Percentiles rank a stretch among this genome's conserved stretches.
Evolutionary conservation across 306 rosid genomes (phyloP).

Genomic region (Chamaecrista fasciculata): DNA sequence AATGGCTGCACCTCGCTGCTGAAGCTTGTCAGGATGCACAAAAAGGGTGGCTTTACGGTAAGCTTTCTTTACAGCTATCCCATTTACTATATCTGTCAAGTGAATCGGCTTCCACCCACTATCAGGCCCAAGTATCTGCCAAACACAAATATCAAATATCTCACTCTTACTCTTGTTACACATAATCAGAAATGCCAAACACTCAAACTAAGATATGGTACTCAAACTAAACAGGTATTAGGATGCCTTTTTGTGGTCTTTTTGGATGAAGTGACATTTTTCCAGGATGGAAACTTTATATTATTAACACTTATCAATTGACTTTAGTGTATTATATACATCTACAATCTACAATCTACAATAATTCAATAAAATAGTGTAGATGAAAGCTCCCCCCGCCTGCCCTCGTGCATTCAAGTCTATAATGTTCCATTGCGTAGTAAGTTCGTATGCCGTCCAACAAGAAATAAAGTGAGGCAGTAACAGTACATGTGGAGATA

Average conservation of each 20-base stretch:
- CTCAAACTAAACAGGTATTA: background rate
- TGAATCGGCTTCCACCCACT: constrained; percentile 94
- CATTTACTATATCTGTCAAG: constrained; percentile 59
- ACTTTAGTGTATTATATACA: too few relatives aligned
- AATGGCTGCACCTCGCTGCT: constrained; percentile 92
- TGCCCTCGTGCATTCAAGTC: background rate
- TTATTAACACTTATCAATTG: constrained; percentile 14
- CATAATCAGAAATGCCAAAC: background rate
- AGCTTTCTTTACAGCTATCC: constrained; percentile 73
- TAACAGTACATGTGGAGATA: constrained; percentile 8
- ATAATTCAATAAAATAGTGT: background rate
- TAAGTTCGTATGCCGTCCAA: constrained; percentile 10
- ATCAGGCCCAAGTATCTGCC: constrained; percentile 84
- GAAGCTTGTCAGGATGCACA: constrained; percentile 95
- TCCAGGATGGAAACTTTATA: background rate
- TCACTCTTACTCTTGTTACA: too few relatives aligned
- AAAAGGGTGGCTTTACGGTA: constrained; percentile 87
- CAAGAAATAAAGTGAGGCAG: constrained; percentile 24
- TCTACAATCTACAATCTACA: too few relatives aligned
- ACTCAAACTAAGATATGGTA: constrained; percentile 6
- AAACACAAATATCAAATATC: constrained; percentile 23
- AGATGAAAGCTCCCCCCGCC: background rate
- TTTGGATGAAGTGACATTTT: constrained; percentile 6
- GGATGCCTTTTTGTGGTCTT: constrained; percentile 1
- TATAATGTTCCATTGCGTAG: background rate